Base-by-base conservation (phyloP, 345 rosid genomes). In the Populus deltoides region DNA sequence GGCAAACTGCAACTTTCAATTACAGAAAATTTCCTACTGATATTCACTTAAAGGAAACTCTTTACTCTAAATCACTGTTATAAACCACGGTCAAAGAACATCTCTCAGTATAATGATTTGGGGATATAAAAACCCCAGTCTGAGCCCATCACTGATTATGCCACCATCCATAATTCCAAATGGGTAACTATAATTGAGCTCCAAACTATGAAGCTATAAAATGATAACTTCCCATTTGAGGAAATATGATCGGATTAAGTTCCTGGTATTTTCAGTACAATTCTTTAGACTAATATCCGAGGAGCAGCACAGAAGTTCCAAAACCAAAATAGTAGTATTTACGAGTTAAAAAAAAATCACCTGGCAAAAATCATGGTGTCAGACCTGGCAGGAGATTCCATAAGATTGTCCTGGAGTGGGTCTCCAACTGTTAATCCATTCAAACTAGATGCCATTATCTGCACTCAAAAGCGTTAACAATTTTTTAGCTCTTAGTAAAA, bases 381-480 rank as follows among this genome's bases (percentile, higher is more conserved):
- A 63, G 90, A 87, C 81, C 97, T 89, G 63, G 92, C 89, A 6
- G 97, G 92, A 85, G 97, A 92, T 69, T 93, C 99, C 89, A 94
- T 79, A 72, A 91, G 89, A 86, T 86, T 91, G 35, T 93, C 99
- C 16, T 91, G 85, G 47, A 93, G 85, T 51, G 98, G 69, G 77
- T 92, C 98, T 80, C 97, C 99, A 43, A 93, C 99, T 3, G 95
- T 92, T 33, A 96, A 79, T 84, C 97, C 98, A 78, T 91, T 91
- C 86, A 93, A 89, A 85, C 99, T 96, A 72, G 92, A 96, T 12
- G 99, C 99, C 98, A 97, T 94, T 73, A 94, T 92, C 99, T 97
- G 86, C 76, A 63, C 15, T 17, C 43, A 31, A 76, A 5, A 49
- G 66, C 5, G 57, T 59, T 10, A 0, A 59, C 29, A 4, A 59